Evolutionary conservation across 257 asterid species (phyloP).

Genomic region (Forsythia suspensa): DNA sequence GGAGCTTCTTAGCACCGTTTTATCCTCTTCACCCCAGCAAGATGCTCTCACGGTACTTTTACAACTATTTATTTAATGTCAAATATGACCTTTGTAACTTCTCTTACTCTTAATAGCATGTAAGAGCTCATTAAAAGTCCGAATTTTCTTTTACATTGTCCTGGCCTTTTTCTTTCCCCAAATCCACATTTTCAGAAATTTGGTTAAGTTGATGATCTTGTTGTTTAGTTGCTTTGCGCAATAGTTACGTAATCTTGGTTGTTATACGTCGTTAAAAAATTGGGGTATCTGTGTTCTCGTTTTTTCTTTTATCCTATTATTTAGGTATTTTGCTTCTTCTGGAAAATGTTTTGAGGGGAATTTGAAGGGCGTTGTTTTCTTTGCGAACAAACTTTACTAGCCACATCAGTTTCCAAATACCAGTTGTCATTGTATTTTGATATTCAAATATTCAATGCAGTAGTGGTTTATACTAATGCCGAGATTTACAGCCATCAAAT

Average conservation of each 20-base stretch:
- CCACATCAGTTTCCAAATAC: not conserved
- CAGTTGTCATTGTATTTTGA: not conserved
- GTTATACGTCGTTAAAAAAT: not conserved
- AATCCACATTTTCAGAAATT: not conserved
- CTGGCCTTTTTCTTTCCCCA: not conserved
- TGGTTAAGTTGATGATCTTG: not conserved
- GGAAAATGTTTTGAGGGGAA: not conserved
- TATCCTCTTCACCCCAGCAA: conserved; percentile 94
- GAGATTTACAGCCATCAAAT: not conserved
- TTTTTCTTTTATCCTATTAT: not conserved
- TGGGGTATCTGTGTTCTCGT: not conserved
- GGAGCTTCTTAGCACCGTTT: conserved; percentile 87
- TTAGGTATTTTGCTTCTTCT: not conserved
- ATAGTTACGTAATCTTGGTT: not conserved
- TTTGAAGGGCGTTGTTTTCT: not conserved
- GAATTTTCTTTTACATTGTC: not conserved
- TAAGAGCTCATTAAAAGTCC: conserved; percentile 5
- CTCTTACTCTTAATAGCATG: not conserved
- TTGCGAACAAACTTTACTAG: not conserved
- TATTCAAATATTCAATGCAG: not conserved
- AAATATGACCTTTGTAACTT: conserved; percentile 12
- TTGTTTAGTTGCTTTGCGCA: conserved; percentile 3
- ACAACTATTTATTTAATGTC: conserved; percentile 10
- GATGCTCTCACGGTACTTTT: conserved; percentile 81
- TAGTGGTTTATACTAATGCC: not conserved